Conservation (phyloP, 2,329 filamentous ascomycete species). For the Exophiala phaeomuriformis region DNA sequence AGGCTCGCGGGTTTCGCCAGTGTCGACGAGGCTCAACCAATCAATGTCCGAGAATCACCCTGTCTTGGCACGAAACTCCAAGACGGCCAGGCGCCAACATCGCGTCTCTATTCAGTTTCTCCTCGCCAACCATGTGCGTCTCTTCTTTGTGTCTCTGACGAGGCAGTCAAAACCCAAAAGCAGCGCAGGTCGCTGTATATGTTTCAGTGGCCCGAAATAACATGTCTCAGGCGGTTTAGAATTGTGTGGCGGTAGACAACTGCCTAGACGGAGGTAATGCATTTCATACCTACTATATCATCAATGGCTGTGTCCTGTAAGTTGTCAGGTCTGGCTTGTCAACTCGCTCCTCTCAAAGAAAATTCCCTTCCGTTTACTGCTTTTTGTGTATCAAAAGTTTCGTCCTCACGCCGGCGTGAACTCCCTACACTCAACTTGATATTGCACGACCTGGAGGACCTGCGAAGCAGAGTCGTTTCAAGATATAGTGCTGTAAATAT, state of each 20-base stretch:
- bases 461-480: background rate
- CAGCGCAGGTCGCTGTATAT: background rate
- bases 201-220: constrained; percentile 13
- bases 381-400: background rate
- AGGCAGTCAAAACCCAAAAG: background rate
- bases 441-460: background rate
- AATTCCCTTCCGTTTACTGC: no score
- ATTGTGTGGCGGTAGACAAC: background rate
- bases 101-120: background rate
- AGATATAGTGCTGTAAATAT: background rate
- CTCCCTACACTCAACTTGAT: background rate
- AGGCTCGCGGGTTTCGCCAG: constrained; percentile 4
- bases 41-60: constrained; percentile 1
- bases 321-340: no score
- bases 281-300: no score
- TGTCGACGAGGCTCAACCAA: constrained; percentile 9
- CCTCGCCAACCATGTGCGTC: constrained; percentile 13
- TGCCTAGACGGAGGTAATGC: background rate
- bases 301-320: no score
- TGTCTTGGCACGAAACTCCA: constrained; percentile 12
- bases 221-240: constrained; percentile 13
- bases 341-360: no score
- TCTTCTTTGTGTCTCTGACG: constrained; percentile 5
- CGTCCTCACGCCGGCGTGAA: background rate
- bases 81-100: background rate